Conservation (phyloP, 192 early-diverging fungal genomes). For the Coemansia sp. region DNA sequence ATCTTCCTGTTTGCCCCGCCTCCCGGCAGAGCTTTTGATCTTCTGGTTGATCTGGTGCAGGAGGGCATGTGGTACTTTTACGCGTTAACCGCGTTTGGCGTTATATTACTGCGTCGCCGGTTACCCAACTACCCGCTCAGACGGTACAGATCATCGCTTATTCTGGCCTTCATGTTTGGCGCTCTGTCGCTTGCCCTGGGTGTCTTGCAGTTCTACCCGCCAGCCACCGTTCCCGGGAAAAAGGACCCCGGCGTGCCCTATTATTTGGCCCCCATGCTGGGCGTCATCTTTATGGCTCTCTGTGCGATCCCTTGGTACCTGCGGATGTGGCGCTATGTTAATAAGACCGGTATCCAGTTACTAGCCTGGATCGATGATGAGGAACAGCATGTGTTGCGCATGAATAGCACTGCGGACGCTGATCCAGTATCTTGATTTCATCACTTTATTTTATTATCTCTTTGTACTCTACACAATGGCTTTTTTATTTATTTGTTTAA, state of each 20-base stretch:
- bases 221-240: conserved; percentile 34
- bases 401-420: neutral
- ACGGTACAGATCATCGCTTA: conserved; percentile 37
- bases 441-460: neutral
- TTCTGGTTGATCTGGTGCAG: conserved; percentile 57
- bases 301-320: conserved; percentile 46
- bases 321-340: conserved; percentile 43
- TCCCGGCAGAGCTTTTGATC: conserved; percentile 57
- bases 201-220: conserved; percentile 52
- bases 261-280: conserved; percentile 42
- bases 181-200: conserved; percentile 34
- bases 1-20: conserved; percentile 57
- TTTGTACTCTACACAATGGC: neutral
- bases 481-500: neutral
- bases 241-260: conserved; percentile 33
- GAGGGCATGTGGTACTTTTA: conserved; percentile 67
- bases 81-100: conserved; percentile 56
- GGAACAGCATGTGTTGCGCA: conserved; percentile 44
- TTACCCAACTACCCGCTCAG: conserved; percentile 43
- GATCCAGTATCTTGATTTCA: neutral
- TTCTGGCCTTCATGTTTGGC: conserved; percentile 44
- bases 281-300: conserved; percentile 41
- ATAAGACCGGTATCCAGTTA: conserved; percentile 40
- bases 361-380: conserved; percentile 44
- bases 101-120: conserved; percentile 51